phyloP scores from a whole-genome alignment of 495 filamentous ascomycete species.

The Pyrenopolyporus hunteri region DNA sequence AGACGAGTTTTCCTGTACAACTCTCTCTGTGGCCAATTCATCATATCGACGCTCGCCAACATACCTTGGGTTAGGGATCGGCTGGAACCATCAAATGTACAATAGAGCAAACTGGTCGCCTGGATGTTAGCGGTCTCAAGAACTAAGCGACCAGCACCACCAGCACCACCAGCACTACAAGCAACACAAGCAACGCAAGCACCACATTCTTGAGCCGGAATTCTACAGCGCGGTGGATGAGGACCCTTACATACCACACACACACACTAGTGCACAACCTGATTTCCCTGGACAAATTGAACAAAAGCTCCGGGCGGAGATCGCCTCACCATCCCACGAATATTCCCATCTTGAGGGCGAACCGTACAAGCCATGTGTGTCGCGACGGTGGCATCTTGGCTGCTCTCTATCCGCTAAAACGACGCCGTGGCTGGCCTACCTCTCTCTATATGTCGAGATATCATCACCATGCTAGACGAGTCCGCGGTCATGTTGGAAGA shows the following conservation, averaged over 20 bases:
- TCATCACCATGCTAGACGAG: constrained; percentile 60
- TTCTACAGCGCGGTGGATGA: constrained; percentile 18
- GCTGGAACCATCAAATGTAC: constrained; percentile 15
- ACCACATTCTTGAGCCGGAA: constrained; percentile 24
- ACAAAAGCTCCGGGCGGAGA: constrained; percentile 31
- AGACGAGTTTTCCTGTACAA: constrained; percentile 27
- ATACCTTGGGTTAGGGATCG: not conserved
- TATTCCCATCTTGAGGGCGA: constrained; percentile 30
- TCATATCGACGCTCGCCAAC: not conserved
- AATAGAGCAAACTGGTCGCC: constrained; percentile 20
- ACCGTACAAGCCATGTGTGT: constrained; percentile 45
- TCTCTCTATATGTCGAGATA: constrained; percentile 36
- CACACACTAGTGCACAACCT: constrained; percentile 23
- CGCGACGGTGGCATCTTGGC: constrained; percentile 42
- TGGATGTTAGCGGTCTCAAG: constrained; percentile 17
- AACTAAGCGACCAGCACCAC: constrained; percentile 31
- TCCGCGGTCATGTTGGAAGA: constrained; percentile 60
- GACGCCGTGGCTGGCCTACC: constrained; percentile 29
- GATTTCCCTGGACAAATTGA: constrained; percentile 22
- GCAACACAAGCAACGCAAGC: no score
- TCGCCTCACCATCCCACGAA: not conserved
- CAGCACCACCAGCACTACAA: constrained; percentile 30
- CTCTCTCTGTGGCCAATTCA: constrained; percentile 17
- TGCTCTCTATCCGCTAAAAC: constrained; percentile 26
- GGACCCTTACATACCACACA: no score